Percentiles rank a stretch among this genome's conserved stretches.
These are phyloP conservation scores for Colletotrichum truncatum DNA, from an alignment of 2,329 filamentous ascomycete species.

Conservation along the genomic window DNA sequence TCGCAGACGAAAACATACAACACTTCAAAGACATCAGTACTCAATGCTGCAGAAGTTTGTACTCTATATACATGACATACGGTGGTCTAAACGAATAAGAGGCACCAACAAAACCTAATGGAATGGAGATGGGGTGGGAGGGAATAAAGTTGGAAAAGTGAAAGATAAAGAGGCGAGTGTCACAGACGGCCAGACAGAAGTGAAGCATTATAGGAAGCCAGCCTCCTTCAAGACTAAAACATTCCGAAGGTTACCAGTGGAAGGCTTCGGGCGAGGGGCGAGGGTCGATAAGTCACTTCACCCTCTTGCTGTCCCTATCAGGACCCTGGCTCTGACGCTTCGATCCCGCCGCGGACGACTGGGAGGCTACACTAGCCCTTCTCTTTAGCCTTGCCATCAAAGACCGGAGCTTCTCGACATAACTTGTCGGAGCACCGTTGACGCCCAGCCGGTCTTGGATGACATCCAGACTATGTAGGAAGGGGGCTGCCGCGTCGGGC, in stretches of 20 bases:
- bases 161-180: background rate
- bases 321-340: conserved; percentile 42
- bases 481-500: conserved; percentile 54
- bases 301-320: conserved; percentile 43
- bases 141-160: background rate
- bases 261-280: background rate
- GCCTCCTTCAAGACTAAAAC: background rate
- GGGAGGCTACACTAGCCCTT: conserved; percentile 32
- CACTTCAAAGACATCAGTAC: background rate
- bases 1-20: background rate
- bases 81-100: background rate
- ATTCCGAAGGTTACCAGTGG: background rate
- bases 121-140: background rate
- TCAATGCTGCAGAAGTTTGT: too few species aligned
- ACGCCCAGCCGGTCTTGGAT: conserved; percentile 43
- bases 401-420: conserved; percentile 45
- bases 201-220: background rate
- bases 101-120: background rate
- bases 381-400: conserved; percentile 41
- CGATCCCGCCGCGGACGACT: conserved; percentile 34
- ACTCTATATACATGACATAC: background rate
- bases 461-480: conserved; percentile 48
- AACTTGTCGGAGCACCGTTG: conserved; percentile 44
- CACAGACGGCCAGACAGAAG: conserved; percentile 1
- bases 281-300: conserved; percentile 37